phyloP scores from a whole-genome alignment of 2,329 filamentous ascomycete species.

The Eutypa lata region DNA sequence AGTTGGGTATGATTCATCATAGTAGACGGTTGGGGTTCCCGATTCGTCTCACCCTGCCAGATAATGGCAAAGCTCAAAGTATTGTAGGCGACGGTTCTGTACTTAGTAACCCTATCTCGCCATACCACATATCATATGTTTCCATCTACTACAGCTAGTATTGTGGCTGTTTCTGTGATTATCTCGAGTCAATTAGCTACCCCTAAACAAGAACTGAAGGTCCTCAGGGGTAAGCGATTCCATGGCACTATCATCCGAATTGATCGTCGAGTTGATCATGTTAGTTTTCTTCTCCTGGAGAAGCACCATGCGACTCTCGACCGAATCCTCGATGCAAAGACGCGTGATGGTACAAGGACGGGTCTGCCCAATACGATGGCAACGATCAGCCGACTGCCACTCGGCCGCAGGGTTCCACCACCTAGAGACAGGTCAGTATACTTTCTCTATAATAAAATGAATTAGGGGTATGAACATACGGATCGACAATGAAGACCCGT shows the following conservation, averaged over 20 bases:
- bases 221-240: slow-evolving; percentile 88
- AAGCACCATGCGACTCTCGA: slow-evolving; percentile 92
- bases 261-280: slow-evolving; percentile 97
- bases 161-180: no score
- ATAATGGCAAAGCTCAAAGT: no score
- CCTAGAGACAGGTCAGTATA: slow-evolving; percentile 37
- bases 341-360: slow-evolving; percentile 92
- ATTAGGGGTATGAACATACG: slow-evolving; percentile 58
- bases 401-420: slow-evolving; percentile 99
- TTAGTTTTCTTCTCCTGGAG: slow-evolving; percentile 98
- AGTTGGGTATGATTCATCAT: neutral
- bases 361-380: slow-evolving; percentile 92
- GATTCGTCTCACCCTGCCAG: neutral
- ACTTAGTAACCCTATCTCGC: neutral
- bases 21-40: neutral
- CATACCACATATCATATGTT: neutral
- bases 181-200: slow-evolving; percentile 42
- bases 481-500: slow-evolving; percentile 92
- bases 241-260: slow-evolving; percentile 86
- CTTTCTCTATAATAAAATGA: neutral
- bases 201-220: slow-evolving; percentile 94
- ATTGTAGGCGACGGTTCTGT: no score
- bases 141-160: no score
- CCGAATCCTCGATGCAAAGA: slow-evolving; percentile 93
- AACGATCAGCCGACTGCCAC: slow-evolving; percentile 94